These are phyloP conservation scores for Picea sitchensis DNA, from an alignment of 75 land plant genomes.

Conservation along the genomic window DNA sequence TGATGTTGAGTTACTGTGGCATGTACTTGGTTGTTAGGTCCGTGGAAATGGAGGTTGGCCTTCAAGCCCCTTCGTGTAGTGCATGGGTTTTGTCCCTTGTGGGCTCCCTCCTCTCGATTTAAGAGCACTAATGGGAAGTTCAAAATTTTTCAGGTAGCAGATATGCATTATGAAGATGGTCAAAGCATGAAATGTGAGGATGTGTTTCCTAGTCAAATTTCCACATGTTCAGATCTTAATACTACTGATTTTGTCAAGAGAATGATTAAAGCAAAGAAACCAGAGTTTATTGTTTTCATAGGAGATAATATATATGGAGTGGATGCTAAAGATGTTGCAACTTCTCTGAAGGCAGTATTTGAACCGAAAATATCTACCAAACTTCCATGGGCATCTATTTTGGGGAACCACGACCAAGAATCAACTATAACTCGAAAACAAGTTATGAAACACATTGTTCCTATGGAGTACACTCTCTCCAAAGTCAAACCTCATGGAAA, in stretches of 20 bases:
- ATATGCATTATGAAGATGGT: conserved; percentile 85
- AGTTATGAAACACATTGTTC: conserved; percentile 66
- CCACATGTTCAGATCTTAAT: conserved; percentile 77
- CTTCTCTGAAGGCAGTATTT: conserved; percentile 68
- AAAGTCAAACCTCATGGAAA: conserved; percentile 44
- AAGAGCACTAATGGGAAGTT: too few species aligned
- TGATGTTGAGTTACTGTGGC: too few species aligned
- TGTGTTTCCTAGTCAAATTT: conserved; percentile 49
- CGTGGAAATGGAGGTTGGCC: too few species aligned
- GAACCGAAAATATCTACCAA: conserved; percentile 59
- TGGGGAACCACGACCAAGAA: conserved; percentile 93
- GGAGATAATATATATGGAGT: conserved; percentile 74
- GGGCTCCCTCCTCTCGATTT: too few species aligned
- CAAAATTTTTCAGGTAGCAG: conserved; percentile 21
- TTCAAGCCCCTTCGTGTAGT: too few species aligned
- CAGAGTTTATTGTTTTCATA: conserved; percentile 17
- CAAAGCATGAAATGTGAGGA: conserved; percentile 51
- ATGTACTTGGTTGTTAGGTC: too few species aligned
- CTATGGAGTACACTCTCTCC: conserved; percentile 57
- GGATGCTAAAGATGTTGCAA: conserved; percentile 46
- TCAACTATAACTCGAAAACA: conserved; percentile 47
- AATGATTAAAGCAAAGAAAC: conserved; percentile 66
- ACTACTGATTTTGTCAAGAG: conserved; percentile 71
- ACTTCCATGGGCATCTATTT: conserved; percentile 83
- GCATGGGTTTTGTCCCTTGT: too few species aligned